These are phyloP conservation scores for Mortierella antarctica DNA, from an alignment of 192 early-diverging fungal species.

Conservation along the genomic window DNA sequence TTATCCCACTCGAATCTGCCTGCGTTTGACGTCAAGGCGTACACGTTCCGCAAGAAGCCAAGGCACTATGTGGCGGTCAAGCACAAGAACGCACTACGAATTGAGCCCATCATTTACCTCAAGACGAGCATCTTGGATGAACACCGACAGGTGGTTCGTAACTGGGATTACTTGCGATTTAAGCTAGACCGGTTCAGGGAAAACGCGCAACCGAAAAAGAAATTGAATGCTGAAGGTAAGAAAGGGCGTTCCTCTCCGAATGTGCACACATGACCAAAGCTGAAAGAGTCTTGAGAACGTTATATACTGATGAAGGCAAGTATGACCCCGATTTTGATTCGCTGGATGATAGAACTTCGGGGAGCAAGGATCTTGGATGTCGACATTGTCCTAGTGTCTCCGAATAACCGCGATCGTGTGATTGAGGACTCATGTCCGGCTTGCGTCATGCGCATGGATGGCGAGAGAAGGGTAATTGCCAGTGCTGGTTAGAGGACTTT, in stretches of 20 bases:
- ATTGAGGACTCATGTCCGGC: constrained; percentile 52
- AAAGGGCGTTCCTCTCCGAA: not conserved
- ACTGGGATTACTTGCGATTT: constrained; percentile 49
- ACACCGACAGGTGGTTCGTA: constrained; percentile 34
- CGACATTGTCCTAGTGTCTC: constrained; percentile 45
- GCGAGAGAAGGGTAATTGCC: constrained; percentile 34
- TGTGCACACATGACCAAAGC: too few species aligned
- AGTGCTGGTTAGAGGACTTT: too few species aligned
- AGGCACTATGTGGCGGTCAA: constrained; percentile 50
- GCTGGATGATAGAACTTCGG: constrained; percentile 31
- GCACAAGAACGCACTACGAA: constrained; percentile 48
- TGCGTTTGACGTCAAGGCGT: constrained; percentile 48
- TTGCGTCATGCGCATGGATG: constrained; percentile 54
- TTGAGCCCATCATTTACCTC: constrained; percentile 50
- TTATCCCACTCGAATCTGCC: constrained; percentile 16
- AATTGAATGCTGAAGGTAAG: constrained; percentile 44
- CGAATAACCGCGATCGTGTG: constrained; percentile 40
- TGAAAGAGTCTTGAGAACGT: too few species aligned
- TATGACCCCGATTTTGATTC: not conserved
- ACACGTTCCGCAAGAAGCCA: constrained; percentile 51
- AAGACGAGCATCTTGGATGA: constrained; percentile 46
- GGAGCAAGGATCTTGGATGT: constrained; percentile 49
- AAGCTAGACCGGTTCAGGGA: constrained; percentile 39
- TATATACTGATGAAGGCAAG: too few species aligned
- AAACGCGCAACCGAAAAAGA: constrained; percentile 51